Evolutionary conservation across 768 basidiomycete species (phyloP), one percentile per base, ranked within the genome.

Genomic region (Boletus pseudo-olivaceus): DNA sequence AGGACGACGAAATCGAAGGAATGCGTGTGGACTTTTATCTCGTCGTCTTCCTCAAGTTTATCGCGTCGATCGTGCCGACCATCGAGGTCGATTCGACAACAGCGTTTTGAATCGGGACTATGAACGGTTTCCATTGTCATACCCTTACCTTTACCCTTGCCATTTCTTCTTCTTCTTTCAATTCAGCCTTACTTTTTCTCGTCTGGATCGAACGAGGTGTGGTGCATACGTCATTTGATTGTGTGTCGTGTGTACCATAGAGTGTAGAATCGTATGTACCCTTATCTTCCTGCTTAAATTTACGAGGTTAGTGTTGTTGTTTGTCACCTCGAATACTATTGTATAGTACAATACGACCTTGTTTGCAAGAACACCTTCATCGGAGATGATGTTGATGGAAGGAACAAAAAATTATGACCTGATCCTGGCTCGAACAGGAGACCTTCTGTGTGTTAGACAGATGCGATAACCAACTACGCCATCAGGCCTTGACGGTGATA

Each of bases 21-120:
- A 87, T 99, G 82, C 81, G 95, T 33, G 97, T 99, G 40, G 97
- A 99, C 72, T 97, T 97, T 74, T 98, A 98, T 71, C 82, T 97
- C 47, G 92, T 97, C 63, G 94, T 93, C 51, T 98, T 98, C 83
- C 83, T 98, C 76, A 99, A 98, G 80, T 98, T 98, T 75, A 97
- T 98, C 67, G 93, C 93, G 11, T 93, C 90, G 49, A 96, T 97
- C 71, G 93, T 97, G 41, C 95, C 94, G n/a, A 97, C 95, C 46
- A 98, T 98, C 69, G 96, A 98, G 75, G 93, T 98, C 40, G 92
- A 95, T 71, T 92, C 93, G 61, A 95, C 92, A 46, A 88, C 91
- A 20, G 78, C 84, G 42, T 84, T 86, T 71, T 86, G 63, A 72
- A 7, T 23, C 9, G 20, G 51, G 48, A 57, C 48, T 47, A 15